These are phyloP conservation scores for Primulina huaijiensis DNA, from an alignment of 257 asterid species.

Conservation along the genomic window DNA sequence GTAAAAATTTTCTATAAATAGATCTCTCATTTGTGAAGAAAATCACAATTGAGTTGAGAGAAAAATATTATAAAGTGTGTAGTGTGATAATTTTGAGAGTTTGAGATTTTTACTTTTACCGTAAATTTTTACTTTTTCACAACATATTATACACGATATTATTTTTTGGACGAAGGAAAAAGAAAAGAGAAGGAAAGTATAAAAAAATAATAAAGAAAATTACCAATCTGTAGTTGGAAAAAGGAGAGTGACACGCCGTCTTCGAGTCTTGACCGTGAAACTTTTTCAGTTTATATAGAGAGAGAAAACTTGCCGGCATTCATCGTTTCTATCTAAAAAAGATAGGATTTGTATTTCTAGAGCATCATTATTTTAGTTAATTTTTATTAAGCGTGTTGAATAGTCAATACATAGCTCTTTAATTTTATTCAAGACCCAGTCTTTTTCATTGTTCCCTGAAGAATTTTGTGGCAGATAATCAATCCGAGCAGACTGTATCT, in stretches of 20 bases:
- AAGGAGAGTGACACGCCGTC: neutral
- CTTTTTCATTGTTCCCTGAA: slow-evolving; percentile 18
- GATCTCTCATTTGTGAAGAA: too few species aligned
- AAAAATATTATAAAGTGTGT: too few species aligned
- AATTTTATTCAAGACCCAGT: slow-evolving; percentile 37
- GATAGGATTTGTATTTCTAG: slow-evolving; percentile 11
- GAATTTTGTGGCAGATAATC: slow-evolving; percentile 19
- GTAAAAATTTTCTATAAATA: too few species aligned
- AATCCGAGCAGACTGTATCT: slow-evolving; percentile 6
- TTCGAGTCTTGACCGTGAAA: neutral
- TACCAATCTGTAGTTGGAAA: neutral
- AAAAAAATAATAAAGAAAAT: too few species aligned
- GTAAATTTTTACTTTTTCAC: too few species aligned
- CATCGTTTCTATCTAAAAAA: slow-evolving; percentile 17
- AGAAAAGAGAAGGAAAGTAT: neutral
- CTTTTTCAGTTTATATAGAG: neutral
- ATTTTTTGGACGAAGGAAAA: too few species aligned
- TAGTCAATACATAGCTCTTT: slow-evolving; percentile 47
- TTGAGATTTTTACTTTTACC: too few species aligned
- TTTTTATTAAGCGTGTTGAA: slow-evolving; percentile 57
- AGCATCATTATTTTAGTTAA: slow-evolving; percentile 2
- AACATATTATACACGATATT: too few species aligned
- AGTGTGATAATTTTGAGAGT: too few species aligned
- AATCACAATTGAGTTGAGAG: too few species aligned
- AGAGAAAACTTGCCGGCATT: slow-evolving; percentile 40